A percentile compares a stretch with the other conserved stretches of the same genome.
Evolutionary conservation across 495 filamentous ascomycete genomes (phyloP).

Genomic region (Penicillium psychrofluorescens): DNA sequence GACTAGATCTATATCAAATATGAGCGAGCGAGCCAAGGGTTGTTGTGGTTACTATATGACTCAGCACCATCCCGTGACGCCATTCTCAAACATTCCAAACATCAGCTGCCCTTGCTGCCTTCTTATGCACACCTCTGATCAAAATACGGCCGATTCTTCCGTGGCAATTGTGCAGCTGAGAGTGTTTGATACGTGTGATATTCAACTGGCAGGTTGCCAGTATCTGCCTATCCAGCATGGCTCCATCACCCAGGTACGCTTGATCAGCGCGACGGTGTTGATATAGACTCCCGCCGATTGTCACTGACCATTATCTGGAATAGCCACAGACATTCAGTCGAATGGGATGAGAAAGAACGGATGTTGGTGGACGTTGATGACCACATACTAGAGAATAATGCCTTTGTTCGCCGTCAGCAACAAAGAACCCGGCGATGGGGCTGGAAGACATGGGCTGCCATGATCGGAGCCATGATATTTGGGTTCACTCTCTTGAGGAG

Average conservation of each 20-base stretch:
- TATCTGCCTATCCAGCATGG: background rate
- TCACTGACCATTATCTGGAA: constrained; percentile 3
- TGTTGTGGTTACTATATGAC: too few species aligned
- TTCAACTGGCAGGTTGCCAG: background rate
- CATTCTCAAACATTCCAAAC: too few species aligned
- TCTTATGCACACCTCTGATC: too few species aligned
- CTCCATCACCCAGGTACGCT: background rate
- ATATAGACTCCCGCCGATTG: background rate
- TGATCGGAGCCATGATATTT: background rate
- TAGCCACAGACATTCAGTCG: background rate
- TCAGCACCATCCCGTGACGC: too few species aligned
- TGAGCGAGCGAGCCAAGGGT: too few species aligned
- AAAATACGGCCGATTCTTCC: too few species aligned
- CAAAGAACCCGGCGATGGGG: constrained; percentile 8
- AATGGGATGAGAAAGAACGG: constrained; percentile 2
- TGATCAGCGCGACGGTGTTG: background rate
- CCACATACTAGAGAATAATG: background rate
- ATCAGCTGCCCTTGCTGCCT: too few species aligned
- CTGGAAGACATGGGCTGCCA: background rate
- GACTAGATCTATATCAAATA: too few species aligned
- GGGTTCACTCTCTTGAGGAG: too few species aligned
- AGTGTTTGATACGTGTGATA: too few species aligned
- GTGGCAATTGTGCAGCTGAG: too few species aligned
- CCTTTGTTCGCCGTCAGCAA: constrained; percentile 2
- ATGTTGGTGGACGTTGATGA: constrained; percentile 1